These are phyloP conservation scores for Talaromyces amestolkiae DNA, from an alignment of 2,329 filamentous ascomycete genomes.

Conservation along the genomic window DNA sequence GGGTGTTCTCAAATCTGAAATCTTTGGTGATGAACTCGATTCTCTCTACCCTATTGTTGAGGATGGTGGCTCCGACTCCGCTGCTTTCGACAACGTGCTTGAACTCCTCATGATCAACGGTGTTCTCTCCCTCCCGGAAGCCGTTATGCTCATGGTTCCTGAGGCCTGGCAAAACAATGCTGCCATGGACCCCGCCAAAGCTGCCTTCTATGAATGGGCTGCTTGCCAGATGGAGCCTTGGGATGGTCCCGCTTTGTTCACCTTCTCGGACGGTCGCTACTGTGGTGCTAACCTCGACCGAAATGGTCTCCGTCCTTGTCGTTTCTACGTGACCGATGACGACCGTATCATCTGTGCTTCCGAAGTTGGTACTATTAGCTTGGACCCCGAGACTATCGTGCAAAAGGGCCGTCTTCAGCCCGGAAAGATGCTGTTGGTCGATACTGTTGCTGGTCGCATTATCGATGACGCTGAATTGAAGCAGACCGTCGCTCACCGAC, in stretches of 20 bases:
- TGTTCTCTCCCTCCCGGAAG: constrained; percentile 89
- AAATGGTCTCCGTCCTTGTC: constrained; percentile 90
- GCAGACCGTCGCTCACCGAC: constrained; percentile 76
- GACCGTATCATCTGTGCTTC: constrained; percentile 97
- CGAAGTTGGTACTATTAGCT: constrained; percentile 87
- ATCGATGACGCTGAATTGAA: constrained; percentile 94
- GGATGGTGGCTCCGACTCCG: constrained; percentile 93
- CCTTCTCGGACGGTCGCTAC: constrained; percentile 92
- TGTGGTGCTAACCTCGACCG: constrained; percentile 95
- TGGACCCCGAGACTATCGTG: constrained; percentile 84
- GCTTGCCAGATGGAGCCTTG: constrained; percentile 99
- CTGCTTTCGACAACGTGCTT: constrained; percentile 94
- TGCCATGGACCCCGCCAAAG: constrained; percentile 89
- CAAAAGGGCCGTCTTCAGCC: constrained; percentile 93
- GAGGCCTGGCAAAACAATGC: constrained; percentile 96
- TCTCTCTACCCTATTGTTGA: constrained; percentile 90
- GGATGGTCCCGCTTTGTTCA: constrained; percentile 96
- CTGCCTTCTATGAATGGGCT: constrained; percentile 97
- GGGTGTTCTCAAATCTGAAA: constrained; percentile 86
- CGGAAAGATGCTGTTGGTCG: constrained; percentile 92
- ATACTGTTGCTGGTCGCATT: constrained; percentile 85
- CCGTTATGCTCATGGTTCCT: constrained; percentile 97
- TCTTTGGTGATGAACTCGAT: constrained; percentile 91
- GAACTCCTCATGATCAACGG: constrained; percentile 94
- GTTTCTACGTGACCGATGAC: constrained; percentile 95